Evolutionary conservation across 495 filamentous ascomycete species (phyloP).

Genomic region (Hypoxylon subgilvum): DNA sequence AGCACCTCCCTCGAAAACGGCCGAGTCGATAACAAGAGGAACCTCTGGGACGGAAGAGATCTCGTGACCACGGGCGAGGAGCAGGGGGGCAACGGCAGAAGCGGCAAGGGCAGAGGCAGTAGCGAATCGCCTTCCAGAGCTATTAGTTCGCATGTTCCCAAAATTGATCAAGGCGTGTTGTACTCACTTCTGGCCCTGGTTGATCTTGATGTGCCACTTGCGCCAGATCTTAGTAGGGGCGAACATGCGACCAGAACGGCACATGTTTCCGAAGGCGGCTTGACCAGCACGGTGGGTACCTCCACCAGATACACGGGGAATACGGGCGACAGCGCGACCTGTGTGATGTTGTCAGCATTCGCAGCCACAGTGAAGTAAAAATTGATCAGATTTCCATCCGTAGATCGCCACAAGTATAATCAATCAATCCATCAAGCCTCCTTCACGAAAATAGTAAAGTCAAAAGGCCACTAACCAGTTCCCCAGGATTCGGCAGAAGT

Average conservation of each 20-base stretch:
- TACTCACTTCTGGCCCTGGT: constrained; percentile 89
- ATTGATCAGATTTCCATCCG: too few species aligned
- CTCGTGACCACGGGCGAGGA: constrained; percentile 96
- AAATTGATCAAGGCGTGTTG: background rate
- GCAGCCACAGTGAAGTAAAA: background rate
- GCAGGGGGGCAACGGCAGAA: constrained; percentile 89
- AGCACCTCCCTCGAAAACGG: constrained; percentile 76
- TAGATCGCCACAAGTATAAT: background rate
- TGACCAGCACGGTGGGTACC: constrained; percentile 99
- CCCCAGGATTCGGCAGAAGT: constrained; percentile 99
- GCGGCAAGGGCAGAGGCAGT: constrained; percentile 96
- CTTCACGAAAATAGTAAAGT: background rate
- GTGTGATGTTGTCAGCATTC: constrained; percentile 40
- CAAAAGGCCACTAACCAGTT: constrained; percentile 77
- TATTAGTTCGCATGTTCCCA: constrained; percentile 25
- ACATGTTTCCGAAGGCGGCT: constrained; percentile 99
- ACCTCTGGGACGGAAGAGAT: constrained; percentile 91
- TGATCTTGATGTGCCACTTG: constrained; percentile 99
- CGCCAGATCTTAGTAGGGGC: constrained; percentile 99
- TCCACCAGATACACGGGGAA: constrained; percentile 99
- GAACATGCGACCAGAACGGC: constrained; percentile 99
- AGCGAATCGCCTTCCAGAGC: constrained; percentile 79
- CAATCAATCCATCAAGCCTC: background rate
- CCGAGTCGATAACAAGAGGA: constrained; percentile 91
- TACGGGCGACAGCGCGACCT: constrained; percentile 99